Conservation (phyloP, 257 asterid species). For the Thymus quinquecostatus region DNA sequence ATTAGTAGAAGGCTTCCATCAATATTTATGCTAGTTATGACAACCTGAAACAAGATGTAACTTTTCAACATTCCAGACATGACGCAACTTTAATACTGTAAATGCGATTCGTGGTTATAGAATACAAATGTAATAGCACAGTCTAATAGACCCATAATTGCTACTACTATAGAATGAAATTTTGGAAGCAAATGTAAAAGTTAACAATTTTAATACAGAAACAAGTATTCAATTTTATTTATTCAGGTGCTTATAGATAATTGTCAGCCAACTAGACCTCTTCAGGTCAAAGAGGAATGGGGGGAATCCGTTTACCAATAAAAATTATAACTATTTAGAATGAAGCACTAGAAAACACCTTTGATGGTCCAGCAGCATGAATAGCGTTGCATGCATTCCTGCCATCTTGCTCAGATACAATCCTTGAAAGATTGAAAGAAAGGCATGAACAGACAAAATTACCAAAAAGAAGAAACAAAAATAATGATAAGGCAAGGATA, state of each 20-base stretch:
- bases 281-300: constrained; percentile 13
- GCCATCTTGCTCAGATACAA: constrained; percentile 87
- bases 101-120: neutral
- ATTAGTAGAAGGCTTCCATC: constrained; percentile 80
- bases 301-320: constrained; percentile 9
- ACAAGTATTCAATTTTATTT: neutral
- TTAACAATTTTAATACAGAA: neutral
- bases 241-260: constrained; percentile 14
- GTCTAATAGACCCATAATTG: neutral
- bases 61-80: neutral
- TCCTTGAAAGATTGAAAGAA: constrained; percentile 47
- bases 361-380: constrained; percentile 97
- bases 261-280: neutral
- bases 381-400: constrained; percentile 89
- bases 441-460: constrained; percentile 8
- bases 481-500: neutral
- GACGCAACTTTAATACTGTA: neutral
- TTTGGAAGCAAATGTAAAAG: constrained; percentile 15
- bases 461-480: neutral
- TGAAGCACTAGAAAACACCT: constrained; percentile 56
- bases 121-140: constrained; percentile 4
- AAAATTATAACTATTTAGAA: constrained; percentile 8
- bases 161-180: neutral
- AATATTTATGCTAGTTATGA: constrained; percentile 86
- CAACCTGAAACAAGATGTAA: constrained; percentile 63